A percentile compares a stretch with the other conserved stretches of the same genome.
Evolutionary conservation across 1,284 basidiomycete genomes (phyloP).

Genomic region (Retiboletus flavoniger): DNA sequence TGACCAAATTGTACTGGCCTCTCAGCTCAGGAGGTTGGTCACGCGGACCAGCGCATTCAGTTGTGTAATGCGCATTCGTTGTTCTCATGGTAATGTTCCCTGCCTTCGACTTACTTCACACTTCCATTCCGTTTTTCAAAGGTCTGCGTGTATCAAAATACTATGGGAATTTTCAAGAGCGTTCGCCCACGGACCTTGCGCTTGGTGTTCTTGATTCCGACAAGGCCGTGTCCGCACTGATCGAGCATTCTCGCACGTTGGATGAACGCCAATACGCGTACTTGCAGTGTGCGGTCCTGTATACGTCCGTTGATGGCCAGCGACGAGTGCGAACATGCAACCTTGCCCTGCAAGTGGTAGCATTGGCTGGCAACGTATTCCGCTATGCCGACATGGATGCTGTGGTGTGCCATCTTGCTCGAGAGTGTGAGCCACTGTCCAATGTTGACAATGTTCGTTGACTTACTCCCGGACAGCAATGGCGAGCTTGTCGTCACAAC

Average conservation of each 20-base stretch:
- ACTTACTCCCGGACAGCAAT: slow-evolving; percentile 52
- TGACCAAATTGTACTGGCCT: slow-evolving; percentile 67
- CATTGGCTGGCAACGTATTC: slow-evolving; percentile 90
- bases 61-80: slow-evolving; percentile 80
- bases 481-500: slow-evolving; percentile 58
- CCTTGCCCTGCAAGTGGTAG: slow-evolving; percentile 77
- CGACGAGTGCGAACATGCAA: slow-evolving; percentile 88
- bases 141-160: slow-evolving; percentile 73
- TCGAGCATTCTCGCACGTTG: slow-evolving; percentile 67
- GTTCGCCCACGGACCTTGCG: slow-evolving; percentile 74
- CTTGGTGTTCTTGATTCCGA: slow-evolving; percentile 82
- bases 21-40: slow-evolving; percentile 74
- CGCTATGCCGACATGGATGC: slow-evolving; percentile 91
- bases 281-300: slow-evolving; percentile 89
- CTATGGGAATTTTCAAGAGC: slow-evolving; percentile 82
- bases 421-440: slow-evolving; percentile 61
- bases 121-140: slow-evolving; percentile 31
- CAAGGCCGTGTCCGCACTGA: slow-evolving; percentile 69
- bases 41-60: slow-evolving; percentile 79
- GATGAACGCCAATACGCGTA: slow-evolving; percentile 78
- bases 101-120: slow-evolving; percentile 4
- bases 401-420: slow-evolving; percentile 71
- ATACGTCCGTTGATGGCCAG: slow-evolving; percentile 80
- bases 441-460: neutral
- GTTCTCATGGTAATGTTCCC: slow-evolving; percentile 72